phyloP scores from a whole-genome alignment of 1,284 basidiomycete genomes.

The Bjerkandera adusta region DNA sequence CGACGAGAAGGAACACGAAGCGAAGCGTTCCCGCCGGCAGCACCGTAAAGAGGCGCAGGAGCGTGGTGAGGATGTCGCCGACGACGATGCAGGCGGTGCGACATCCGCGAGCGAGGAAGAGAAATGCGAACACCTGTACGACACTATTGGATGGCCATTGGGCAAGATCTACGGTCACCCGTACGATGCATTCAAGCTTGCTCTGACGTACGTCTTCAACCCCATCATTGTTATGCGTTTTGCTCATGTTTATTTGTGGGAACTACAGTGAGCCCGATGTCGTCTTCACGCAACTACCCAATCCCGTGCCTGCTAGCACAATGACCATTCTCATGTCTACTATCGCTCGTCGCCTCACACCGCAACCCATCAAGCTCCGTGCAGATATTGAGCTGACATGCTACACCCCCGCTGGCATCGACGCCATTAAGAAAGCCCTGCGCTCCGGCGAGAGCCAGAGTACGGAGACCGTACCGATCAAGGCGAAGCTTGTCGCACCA shows the following conservation, averaged over 20 bases:
- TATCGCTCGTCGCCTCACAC: constrained; percentile 93
- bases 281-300: constrained; percentile 75
- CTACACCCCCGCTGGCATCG: constrained; percentile 96
- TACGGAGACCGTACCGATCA: constrained; percentile 92
- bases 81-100: constrained; percentile 34
- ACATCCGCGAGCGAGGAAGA: constrained; percentile 66
- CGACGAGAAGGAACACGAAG: constrained; percentile 43
- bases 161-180: constrained; percentile 92
- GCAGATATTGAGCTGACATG: constrained; percentile 98
- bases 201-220: constrained; percentile 73
- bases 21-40: constrained; percentile 41
- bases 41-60: constrained; percentile 42
- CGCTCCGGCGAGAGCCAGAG: constrained; percentile 86
- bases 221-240: constrained; percentile 1
- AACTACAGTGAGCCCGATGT: constrained; percentile 78
- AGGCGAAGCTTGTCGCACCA: constrained; percentile 95
- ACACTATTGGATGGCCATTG: constrained; percentile 91
- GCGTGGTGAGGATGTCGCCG: constrained; percentile 36
- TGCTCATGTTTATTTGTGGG: constrained; percentile 8
- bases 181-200: constrained; percentile 98
- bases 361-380: constrained; percentile 98
- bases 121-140: constrained; percentile 83
- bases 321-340: constrained; percentile 76
- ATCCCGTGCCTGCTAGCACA: constrained; percentile 60
- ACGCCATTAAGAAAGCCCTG: constrained; percentile 94